Percentiles rank a stretch among this genome's conserved stretches.
These are phyloP conservation scores for Ganoderma sp. DNA, from an alignment of 1,284 basidiomycete genomes.

Conservation along the genomic window DNA sequence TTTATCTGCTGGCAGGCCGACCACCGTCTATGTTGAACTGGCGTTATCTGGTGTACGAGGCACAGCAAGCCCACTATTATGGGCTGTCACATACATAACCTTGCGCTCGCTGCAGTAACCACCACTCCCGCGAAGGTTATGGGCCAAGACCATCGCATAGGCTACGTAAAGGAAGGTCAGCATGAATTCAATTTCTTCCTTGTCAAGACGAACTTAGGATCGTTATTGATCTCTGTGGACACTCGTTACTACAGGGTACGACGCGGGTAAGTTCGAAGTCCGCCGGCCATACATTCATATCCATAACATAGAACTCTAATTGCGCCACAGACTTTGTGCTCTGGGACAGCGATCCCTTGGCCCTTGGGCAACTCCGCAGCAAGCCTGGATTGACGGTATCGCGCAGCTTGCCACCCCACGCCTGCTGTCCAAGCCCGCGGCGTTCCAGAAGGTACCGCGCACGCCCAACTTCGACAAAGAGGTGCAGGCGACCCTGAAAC, in stretches of 20 bases:
- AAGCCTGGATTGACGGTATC: slow-evolving; percentile 77
- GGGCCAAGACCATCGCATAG: slow-evolving; percentile 84
- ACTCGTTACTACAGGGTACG: slow-evolving; percentile 45
- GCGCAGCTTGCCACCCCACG: slow-evolving; percentile 58
- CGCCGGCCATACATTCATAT: not conserved
- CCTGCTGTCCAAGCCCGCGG: slow-evolving; percentile 50
- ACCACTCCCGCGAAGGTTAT: slow-evolving; percentile 78
- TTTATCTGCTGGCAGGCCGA: slow-evolving; percentile 56
- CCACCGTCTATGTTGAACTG: slow-evolving; percentile 77
- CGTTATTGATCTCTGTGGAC: not conserved
- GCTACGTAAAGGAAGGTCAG: slow-evolving; percentile 67
- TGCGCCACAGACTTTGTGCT: slow-evolving; percentile 56
- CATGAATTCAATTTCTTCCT: slow-evolving; percentile 8
- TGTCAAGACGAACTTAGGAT: not conserved
- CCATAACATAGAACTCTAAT: too few species aligned
- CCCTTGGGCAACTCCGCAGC: slow-evolving; percentile 74
- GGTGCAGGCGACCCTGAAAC: slow-evolving; percentile 56
- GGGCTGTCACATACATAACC: slow-evolving; percentile 58
- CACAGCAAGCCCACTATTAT: slow-evolving; percentile 87
- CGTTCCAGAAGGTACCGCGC: slow-evolving; percentile 55
- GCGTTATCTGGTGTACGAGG: slow-evolving; percentile 82
- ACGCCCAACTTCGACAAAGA: slow-evolving; percentile 68
- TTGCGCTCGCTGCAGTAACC: slow-evolving; percentile 77
- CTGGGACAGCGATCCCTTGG: slow-evolving; percentile 81
- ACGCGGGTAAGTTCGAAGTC: slow-evolving; percentile 46